These are phyloP conservation scores for Exophiala mesophila DNA, from an alignment of 2,329 filamentous ascomycete species.

Conservation along the genomic window DNA sequence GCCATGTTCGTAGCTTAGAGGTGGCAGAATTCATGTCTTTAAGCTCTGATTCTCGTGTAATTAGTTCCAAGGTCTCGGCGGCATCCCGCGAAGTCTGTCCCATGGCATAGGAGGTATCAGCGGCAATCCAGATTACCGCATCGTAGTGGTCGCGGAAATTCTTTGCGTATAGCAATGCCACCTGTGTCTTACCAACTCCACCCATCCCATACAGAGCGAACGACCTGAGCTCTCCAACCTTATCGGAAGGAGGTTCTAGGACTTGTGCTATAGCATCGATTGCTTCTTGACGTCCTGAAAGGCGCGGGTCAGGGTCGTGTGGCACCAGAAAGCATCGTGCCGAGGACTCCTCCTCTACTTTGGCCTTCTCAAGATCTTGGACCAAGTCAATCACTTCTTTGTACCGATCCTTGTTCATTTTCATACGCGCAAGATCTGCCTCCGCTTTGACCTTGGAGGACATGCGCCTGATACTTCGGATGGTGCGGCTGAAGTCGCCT, in stretches of 20 bases:
- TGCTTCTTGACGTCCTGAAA: too few species aligned
- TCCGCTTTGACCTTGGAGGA: constrained; percentile 1
- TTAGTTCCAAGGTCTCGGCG: neutral
- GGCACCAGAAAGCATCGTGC: too few species aligned
- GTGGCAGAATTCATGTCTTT: too few species aligned
- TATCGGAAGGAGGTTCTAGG: too few species aligned
- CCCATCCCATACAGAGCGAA: constrained; percentile 38
- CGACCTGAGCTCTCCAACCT: neutral
- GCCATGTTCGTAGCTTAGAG: too few species aligned
- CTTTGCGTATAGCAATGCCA: constrained; percentile 35
- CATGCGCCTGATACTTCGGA: constrained; percentile 2
- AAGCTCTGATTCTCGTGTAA: neutral
- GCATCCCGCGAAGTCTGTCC: neutral
- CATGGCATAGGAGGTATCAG: neutral
- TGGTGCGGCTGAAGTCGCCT: constrained; percentile 1
- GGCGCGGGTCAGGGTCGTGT: too few species aligned
- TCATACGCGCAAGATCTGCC: neutral
- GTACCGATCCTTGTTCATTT: too few species aligned
- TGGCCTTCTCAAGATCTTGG: too few species aligned
- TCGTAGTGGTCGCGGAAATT: constrained; percentile 33
- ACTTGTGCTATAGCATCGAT: too few species aligned
- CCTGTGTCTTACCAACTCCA: constrained; percentile 44
- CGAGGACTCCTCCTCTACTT: too few species aligned
- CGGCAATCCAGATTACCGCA: constrained; percentile 41
- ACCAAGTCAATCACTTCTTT: too few species aligned